These are phyloP conservation scores for Alternaria triticimaculans DNA, from an alignment of 2,329 filamentous ascomycete species.

Conservation along the genomic window DNA sequence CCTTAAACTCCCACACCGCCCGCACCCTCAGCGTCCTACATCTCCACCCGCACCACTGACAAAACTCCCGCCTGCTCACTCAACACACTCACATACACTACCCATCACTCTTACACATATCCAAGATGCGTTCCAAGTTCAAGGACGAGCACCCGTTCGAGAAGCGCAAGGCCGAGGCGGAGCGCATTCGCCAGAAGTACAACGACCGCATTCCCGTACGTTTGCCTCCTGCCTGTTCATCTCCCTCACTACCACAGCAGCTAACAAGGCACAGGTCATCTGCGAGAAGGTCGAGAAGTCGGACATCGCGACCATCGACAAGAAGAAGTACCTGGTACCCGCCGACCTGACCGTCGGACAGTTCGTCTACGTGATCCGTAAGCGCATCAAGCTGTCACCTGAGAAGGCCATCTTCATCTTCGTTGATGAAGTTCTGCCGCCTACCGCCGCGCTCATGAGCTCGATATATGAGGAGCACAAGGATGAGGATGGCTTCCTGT, in stretches of 20 bases:
- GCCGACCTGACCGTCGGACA: slow-evolving; percentile 98
- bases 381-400: slow-evolving; percentile 98
- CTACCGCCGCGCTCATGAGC: slow-evolving; percentile 97
- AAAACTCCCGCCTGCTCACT: slow-evolving; percentile 8
- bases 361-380: slow-evolving; percentile 99
- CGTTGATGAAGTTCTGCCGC: slow-evolving; percentile 96
- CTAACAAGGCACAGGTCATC: slow-evolving; percentile 74
- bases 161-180: slow-evolving; percentile 99
- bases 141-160: slow-evolving; percentile 99
- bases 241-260: slow-evolving; percentile 4
- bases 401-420: slow-evolving; percentile 99
- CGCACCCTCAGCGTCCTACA: slow-evolving; percentile 33
- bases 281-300: slow-evolving; percentile 99
- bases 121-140: slow-evolving; percentile 94
- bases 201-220: slow-evolving; percentile 96
- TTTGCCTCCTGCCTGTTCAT: slow-evolving; percentile 35
- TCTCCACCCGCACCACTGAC: slow-evolving; percentile 29
- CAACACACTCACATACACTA: slow-evolving; percentile 18
- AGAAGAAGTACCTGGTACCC: slow-evolving; percentile 99
- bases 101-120: slow-evolving; percentile 11
- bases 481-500: slow-evolving; percentile 85
- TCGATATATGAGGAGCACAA: slow-evolving; percentile 99
- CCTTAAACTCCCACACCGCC: slow-evolving; percentile 44
- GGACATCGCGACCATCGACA: slow-evolving; percentile 99
- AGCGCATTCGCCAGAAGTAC: slow-evolving; percentile 99